phyloP scores from a whole-genome alignment of 202 grass and related monocot genomes.

The Panicum hallii region DNA sequence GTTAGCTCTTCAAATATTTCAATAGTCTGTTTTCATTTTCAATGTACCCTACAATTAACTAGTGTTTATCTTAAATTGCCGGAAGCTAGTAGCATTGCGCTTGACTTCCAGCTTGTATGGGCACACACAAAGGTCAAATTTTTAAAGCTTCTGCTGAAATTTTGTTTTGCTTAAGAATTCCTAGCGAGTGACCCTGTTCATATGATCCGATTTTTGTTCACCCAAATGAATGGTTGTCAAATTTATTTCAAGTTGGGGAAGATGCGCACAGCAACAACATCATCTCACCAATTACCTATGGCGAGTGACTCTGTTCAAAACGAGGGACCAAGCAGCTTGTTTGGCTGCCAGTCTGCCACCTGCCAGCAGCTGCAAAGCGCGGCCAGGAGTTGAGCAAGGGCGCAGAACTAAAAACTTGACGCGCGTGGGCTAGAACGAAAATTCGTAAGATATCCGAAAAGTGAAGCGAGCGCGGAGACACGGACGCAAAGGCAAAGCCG shows the following conservation, averaged over 20 bases:
- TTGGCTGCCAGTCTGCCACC: background rate
- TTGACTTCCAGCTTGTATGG: background rate
- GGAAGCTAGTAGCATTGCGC: background rate
- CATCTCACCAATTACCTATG: no score
- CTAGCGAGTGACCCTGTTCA: background rate
- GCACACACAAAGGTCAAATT: background rate
- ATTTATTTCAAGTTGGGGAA: background rate
- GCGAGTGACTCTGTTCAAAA: background rate
- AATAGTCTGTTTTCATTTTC: no score
- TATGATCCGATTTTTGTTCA: background rate
- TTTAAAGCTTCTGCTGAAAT: no score
- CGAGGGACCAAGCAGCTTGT: background rate
- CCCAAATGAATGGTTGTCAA: background rate
- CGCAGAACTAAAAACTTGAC: fast-evolving
- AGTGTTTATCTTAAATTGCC: background rate
- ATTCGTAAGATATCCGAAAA: background rate
- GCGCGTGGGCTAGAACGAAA: background rate
- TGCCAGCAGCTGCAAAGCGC: background rate
- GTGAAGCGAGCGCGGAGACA: background rate
- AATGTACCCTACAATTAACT: no score
- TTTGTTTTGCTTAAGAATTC: no score
- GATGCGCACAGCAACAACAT: background rate
- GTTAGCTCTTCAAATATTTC: no score
- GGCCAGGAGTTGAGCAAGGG: no score
- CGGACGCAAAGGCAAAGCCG: constrained; percentile 41